Conservation (phyloP, 2,329 filamentous ascomycete genomes). For the Pseudofabraea citricarpa region DNA sequence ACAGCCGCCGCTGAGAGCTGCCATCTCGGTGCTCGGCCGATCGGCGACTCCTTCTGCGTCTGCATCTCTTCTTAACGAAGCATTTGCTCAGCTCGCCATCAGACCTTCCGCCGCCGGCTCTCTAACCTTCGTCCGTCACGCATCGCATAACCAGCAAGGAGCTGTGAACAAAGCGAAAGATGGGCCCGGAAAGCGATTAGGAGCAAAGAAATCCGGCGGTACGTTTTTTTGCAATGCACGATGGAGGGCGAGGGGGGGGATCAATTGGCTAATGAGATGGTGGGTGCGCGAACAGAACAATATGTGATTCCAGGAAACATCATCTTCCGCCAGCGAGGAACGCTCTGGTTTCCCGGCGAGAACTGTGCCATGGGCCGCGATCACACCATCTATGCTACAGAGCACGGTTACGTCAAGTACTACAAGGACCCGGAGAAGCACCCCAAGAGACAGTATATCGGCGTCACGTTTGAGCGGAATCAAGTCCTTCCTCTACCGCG, state of each 20-base stretch:
- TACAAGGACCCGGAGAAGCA: slow-evolving; percentile 83
- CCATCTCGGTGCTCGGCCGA: slow-evolving; percentile 26
- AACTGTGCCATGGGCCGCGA: slow-evolving; percentile 94
- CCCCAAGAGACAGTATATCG: slow-evolving; percentile 89
- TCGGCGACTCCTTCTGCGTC: slow-evolving; percentile 7
- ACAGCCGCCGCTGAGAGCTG: slow-evolving; percentile 37
- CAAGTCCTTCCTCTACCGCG: slow-evolving; percentile 73
- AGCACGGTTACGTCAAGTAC: slow-evolving; percentile 90
- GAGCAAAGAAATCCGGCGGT: slow-evolving; percentile 90
- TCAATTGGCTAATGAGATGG: background rate
- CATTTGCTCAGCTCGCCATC: slow-evolving; percentile 22
- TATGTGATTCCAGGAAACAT: slow-evolving; percentile 96
- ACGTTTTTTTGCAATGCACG: slow-evolving; percentile 25
- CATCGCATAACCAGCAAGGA: slow-evolving; percentile 53
- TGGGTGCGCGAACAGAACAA: slow-evolving; percentile 56
- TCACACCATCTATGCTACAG: slow-evolving; percentile 87
- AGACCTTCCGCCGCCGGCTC: slow-evolving; percentile 7
- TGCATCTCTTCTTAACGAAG: slow-evolving; percentile 22
- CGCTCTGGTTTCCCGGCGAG: slow-evolving; percentile 90
- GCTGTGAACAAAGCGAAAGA: slow-evolving; percentile 67
- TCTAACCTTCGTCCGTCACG: slow-evolving; percentile 24
- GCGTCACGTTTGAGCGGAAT: slow-evolving; percentile 79
- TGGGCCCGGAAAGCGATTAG: slow-evolving; percentile 78
- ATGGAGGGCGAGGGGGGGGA: no score
- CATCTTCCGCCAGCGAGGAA: slow-evolving; percentile 94